Evolutionary conservation across 2,329 filamentous ascomycete species (phyloP), one percentile per base, ranked within the genome.

Genomic region (Aureobasidium musti): DNA sequence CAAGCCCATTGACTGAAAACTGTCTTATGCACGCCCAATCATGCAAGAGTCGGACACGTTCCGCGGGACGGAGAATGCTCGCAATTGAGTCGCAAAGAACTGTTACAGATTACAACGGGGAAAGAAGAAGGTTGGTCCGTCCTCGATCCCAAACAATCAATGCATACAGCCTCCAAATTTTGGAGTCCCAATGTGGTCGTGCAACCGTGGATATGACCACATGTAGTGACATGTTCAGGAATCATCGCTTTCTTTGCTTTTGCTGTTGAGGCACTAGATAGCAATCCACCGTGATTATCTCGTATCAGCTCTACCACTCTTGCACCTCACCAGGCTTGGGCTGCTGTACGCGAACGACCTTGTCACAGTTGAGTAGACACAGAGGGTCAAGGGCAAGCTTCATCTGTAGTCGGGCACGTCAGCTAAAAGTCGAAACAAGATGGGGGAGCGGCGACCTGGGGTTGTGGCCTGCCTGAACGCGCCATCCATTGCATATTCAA

Each of bases 381-480:
- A 92, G 79, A 3, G 91, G 91, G 76, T 95, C 91, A 69, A 92
- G 89, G 0, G 91, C 89, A 72, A 87, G 83, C 81, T 95, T 95
- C 76, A 94, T 87, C 88, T 91, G 70, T 69, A 66, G 28, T 26
- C 21, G n/a, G n/a, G 19, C 45, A 5, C 28, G 64, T 68, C 52
- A 69, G 61, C 37, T n/a, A 54, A 23, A 13, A 17, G 17, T 26
- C 21, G 43, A 8, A 33, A 8, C 60, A 41, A 35, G 17, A 30
- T 49, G n/a, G 39, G 52, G 37, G 11, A 37, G 21, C n/a, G 33
- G 23, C 33, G 33, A 63, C 45, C 33, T 63, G 59, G 47, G 59
- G 59, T 63, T 11, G 17, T 47, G 61, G 49, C 21, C 7, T 23
- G 41, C 45, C 45, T 56, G 21, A 43, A 52, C 30, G 21, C 33